Evolutionary conservation across 345 rosid genomes (phyloP).

Genomic region (thale cress (Arabidopsis thaliana)): TAIR10.1 NC_003076.8:1134501-1135000

Average conservation of each 20-base stretch:
- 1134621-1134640: not conserved
- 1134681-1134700: not conserved
- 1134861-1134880: slow-evolving; percentile 3
- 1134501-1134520: slow-evolving; percentile 60
- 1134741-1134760: slow-evolving; percentile 98
- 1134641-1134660: not conserved
- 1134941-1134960: slow-evolving; percentile 94
- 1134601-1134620: slow-evolving; percentile 92
- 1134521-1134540: slow-evolving; percentile 93
- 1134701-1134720: slow-evolving; percentile 98
- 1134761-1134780: slow-evolving; percentile 93
- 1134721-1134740: slow-evolving; percentile 98
- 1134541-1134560: slow-evolving; percentile 99
- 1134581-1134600: slow-evolving; percentile 95
- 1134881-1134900: slow-evolving; percentile 62
- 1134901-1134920: slow-evolving; percentile 97
- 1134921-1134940: slow-evolving; percentile 91
- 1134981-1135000: slow-evolving; percentile 99
- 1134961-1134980: slow-evolving; percentile 83
- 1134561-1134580: slow-evolving; percentile 95
- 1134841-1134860: slow-evolving; percentile 5
- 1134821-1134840: slow-evolving; percentile 53
- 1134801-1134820: slow-evolving; percentile 93
- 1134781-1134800: slow-evolving; percentile 94
- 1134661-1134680: slow-evolving; percentile 13